Conservation (phyloP, 352 stramenopile genomes). For the Pythium periplocum region DNA sequence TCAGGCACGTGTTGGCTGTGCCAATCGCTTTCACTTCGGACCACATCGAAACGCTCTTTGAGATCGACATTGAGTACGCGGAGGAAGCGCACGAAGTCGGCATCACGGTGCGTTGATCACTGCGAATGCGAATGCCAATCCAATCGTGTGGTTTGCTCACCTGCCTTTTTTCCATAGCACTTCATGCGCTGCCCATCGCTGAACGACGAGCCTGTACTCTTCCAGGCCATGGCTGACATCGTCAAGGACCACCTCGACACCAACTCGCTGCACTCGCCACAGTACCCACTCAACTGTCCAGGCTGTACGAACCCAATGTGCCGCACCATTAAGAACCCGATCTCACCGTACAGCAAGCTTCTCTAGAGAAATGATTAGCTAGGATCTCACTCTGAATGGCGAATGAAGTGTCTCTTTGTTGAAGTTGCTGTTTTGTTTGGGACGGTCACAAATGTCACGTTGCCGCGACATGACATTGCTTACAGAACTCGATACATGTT, state of each 20-base stretch:
- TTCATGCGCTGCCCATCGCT: conserved; percentile 95
- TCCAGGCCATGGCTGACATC: conserved; percentile 96
- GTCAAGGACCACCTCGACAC: conserved; percentile 91
- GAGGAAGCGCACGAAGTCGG: conserved; percentile 94
- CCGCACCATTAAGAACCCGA: conserved; percentile 79
- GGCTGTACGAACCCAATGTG: conserved; percentile 81
- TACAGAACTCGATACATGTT: too few species aligned
- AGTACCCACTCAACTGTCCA: conserved; percentile 85
- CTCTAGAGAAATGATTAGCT: conserved; percentile 11
- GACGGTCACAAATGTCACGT: too few species aligned
- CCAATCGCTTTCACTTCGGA: conserved; percentile 98
- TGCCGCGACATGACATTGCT: too few species aligned
- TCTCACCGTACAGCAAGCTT: conserved; percentile 63
- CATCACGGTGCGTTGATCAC: conserved; percentile 63
- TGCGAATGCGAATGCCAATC: background rate
- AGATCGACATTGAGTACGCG: conserved; percentile 99
- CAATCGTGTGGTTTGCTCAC: background rate
- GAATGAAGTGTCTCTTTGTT: too few species aligned
- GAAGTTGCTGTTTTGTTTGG: too few species aligned
- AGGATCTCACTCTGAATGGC: too few species aligned
- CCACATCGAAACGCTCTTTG: conserved; percentile 99
- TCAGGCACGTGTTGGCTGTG: conserved; percentile 93
- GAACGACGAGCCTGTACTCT: conserved; percentile 94
- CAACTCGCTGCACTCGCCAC: conserved; percentile 60
- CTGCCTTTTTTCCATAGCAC: conserved; percentile 31